phyloP scores from a whole-genome alignment of 257 asterid species.

The Petunia axillaris region DNA sequence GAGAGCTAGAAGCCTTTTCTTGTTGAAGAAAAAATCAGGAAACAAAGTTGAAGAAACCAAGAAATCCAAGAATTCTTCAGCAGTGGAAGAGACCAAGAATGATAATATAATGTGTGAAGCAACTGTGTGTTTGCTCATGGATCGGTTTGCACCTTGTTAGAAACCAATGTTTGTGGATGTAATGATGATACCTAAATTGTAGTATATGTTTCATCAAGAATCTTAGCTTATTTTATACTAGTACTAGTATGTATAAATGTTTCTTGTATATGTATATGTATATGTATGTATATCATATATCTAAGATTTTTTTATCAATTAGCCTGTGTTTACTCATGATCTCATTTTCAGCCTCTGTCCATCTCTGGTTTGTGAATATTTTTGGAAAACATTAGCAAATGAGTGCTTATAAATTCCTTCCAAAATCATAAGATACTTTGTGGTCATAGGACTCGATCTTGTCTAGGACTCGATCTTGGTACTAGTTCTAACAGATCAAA shows the following conservation, averaged over 20 bases:
- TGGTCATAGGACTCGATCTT: too few species aligned
- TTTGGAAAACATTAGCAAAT: background rate
- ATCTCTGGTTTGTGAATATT: background rate
- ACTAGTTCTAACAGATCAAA: too few species aligned
- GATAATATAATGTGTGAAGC: slow-evolving; percentile 58
- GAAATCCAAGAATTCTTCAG: slow-evolving; percentile 33
- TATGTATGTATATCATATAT: too few species aligned
- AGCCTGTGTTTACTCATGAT: background rate
- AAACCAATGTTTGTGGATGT: background rate
- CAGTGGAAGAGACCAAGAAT: slow-evolving; percentile 25
- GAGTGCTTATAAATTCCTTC: background rate
- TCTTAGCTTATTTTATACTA: background rate
- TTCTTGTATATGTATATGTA: background rate
- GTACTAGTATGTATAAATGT: background rate
- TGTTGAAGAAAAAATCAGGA: slow-evolving; percentile 34
- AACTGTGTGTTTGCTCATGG: slow-evolving; percentile 63
- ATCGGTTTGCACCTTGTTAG: slow-evolving; percentile 74
- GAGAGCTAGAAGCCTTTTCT: slow-evolving; percentile 46
- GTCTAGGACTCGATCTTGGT: too few species aligned
- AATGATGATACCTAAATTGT: background rate
- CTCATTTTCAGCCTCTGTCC: background rate
- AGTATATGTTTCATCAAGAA: background rate
- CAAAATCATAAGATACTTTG: background rate
- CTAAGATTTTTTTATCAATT: background rate
- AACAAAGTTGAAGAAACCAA: slow-evolving; percentile 37